Percentiles rank a stretch among this genome's conserved stretches.
phyloP scores from a whole-genome alignment of 345 rosid genomes.

The Rhodomyrtus tomentosa region DNA sequence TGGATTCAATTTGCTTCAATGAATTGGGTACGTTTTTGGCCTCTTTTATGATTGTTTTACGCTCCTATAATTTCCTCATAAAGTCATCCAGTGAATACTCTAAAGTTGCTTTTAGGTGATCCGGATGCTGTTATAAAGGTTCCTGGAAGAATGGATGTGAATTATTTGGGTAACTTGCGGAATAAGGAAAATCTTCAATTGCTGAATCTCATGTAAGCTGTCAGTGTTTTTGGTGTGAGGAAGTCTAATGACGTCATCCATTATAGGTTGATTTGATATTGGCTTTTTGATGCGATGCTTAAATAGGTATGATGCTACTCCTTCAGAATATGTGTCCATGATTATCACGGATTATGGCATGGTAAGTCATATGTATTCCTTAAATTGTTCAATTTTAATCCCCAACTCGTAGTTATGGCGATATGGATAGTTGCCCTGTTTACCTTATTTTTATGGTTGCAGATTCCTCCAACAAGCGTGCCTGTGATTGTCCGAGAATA shows the following conservation, averaged over 20 bases:
- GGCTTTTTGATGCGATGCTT: conserved; percentile 1
- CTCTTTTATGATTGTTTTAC: not conserved
- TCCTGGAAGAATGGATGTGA: conserved; percentile 58
- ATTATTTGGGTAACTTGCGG: conserved; percentile 41
- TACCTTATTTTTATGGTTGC: not conserved
- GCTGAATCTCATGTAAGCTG: conserved; percentile 63
- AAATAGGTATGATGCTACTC: conserved; percentile 85
- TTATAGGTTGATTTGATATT: not conserved
- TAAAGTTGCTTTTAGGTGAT: conserved; percentile 41
- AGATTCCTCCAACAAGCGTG: conserved; percentile 98
- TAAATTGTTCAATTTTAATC: not conserved
- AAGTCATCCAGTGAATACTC: not conserved
- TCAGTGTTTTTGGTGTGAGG: not conserved
- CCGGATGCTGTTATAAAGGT: conserved; percentile 70
- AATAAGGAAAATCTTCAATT: conserved; percentile 60
- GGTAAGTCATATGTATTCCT: conserved; percentile 37
- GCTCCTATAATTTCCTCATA: not conserved
- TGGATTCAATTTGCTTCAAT: conserved; percentile 91
- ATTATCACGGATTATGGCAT: conserved; percentile 90
- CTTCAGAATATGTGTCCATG: conserved; percentile 83
- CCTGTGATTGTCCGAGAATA: conserved; percentile 89
- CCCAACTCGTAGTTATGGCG: not conserved
- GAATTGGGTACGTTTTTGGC: conserved; percentile 61
- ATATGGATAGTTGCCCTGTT: not conserved
- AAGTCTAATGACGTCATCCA: not conserved